phyloP scores from a whole-genome alignment of 495 filamentous ascomycete species.

The Trichoderma erinaceum region DNA sequence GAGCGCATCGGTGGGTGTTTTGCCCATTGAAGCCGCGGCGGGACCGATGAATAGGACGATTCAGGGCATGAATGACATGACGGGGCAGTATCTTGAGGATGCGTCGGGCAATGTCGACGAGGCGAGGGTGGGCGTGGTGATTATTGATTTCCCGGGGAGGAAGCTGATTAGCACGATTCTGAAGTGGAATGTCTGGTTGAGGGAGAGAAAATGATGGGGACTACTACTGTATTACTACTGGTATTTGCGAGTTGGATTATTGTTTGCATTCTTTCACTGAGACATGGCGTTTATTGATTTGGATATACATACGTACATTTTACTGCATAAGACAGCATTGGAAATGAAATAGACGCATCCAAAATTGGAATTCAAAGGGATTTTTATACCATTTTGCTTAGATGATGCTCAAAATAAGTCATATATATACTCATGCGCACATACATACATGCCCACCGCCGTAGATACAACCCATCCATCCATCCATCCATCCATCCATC shows the following conservation, averaged over 20 bases:
- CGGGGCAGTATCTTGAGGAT: conserved; percentile 17
- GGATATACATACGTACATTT: neutral
- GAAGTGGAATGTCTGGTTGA: conserved; percentile 13
- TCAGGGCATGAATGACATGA: conserved; percentile 24
- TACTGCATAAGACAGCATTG: neutral
- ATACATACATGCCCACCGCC: conserved; percentile 6
- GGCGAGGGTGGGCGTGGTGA: conserved; percentile 21
- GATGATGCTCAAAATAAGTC: neutral
- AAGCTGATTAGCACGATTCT: conserved; percentile 20
- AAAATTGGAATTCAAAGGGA: neutral
- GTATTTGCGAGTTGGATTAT: neutral
- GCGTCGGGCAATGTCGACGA: neutral
- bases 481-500: conserved; percentile 7
- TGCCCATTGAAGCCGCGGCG: conserved; percentile 25
- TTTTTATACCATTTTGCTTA: neutral
- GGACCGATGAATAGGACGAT: conserved; percentile 22
- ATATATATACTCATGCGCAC: conserved; percentile 13
- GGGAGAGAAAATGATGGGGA: neutral
- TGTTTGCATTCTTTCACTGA: conserved; percentile 5
- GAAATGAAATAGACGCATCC: neutral
- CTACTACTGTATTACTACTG: neutral
- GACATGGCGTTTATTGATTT: conserved; percentile 8
- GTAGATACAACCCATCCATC: neutral
- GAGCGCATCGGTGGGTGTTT: conserved; percentile 22
- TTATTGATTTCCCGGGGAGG: conserved; percentile 24